A percentile compares a stretch with the other conserved stretches of the same genome.
These are phyloP conservation scores for Pseudocercospora eumusae DNA, from an alignment of 2,329 filamentous ascomycete genomes.

Conservation along the genomic window DNA sequence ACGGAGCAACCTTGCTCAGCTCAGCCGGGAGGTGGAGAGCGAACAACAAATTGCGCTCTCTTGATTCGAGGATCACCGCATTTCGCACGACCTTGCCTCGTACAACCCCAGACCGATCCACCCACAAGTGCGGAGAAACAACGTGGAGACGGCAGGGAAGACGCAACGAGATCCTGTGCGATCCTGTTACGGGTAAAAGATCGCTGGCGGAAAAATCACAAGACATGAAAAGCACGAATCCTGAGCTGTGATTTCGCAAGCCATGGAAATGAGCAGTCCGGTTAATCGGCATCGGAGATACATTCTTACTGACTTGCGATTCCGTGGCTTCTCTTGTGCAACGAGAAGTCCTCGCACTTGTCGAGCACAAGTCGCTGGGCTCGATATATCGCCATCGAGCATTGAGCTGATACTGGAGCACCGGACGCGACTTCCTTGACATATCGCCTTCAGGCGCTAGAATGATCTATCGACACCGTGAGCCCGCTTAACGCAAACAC, in stretches of 20 bases:
- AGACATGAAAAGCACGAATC: conserved; percentile 10
- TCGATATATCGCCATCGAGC: too few species aligned
- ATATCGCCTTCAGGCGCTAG: too few species aligned
- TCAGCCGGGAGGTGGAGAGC: conserved; percentile 6
- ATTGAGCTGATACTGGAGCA: too few species aligned
- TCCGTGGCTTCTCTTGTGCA: background rate
- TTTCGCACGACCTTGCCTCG: background rate
- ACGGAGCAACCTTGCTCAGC: conserved; percentile 8
- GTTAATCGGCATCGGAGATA: conserved; percentile 6
- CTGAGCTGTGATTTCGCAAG: background rate
- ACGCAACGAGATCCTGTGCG: background rate
- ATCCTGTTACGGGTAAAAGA: conserved; percentile 5
- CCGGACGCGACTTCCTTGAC: too few species aligned
- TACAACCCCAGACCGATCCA: conserved; percentile 7
- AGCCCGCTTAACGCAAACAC: background rate
- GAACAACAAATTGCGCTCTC: background rate
- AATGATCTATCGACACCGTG: background rate
- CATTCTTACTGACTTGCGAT: background rate
- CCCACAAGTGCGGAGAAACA: conserved; percentile 11
- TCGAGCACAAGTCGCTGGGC: too few species aligned
- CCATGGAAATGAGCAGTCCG: conserved; percentile 2
- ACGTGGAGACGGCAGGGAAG: background rate
- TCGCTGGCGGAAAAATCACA: conserved; percentile 7
- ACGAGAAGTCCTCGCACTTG: background rate
- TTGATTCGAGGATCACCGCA: background rate